These are phyloP conservation scores for Ogataea ramenticola DNA, from an alignment of 805 yeast species.

Conservation along the genomic window DNA sequence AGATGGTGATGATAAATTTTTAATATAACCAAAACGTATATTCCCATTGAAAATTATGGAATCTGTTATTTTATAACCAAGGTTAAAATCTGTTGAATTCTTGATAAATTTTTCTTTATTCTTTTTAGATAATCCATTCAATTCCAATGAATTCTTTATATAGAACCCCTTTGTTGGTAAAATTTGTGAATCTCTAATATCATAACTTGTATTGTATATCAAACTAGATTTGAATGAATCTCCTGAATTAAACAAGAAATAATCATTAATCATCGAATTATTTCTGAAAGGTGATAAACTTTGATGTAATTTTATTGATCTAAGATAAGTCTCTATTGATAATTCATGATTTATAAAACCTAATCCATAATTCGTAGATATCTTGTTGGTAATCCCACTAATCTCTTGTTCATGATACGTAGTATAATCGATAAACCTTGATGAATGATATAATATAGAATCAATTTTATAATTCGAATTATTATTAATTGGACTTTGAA, in stretches of 20 bases:
- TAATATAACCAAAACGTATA: constrained; percentile 21
- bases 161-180: constrained; percentile 37
- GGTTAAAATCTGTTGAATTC: constrained; percentile 17
- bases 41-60: constrained; percentile 15
- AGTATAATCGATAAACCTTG: constrained; percentile 41
- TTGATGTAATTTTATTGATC: constrained; percentile 26
- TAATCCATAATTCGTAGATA: constrained; percentile 27
- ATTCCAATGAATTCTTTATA: constrained; percentile 30
- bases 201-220: constrained; percentile 32
- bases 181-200: constrained; percentile 35
- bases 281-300: constrained; percentile 18
- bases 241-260: constrained; percentile 33
- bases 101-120: not conserved
- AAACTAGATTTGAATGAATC: constrained; percentile 37
- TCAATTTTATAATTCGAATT: constrained; percentile 34
- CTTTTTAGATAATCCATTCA: not conserved
- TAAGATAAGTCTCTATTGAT: constrained; percentile 34
- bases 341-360: constrained; percentile 40
- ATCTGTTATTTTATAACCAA: not conserved
- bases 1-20: not conserved
- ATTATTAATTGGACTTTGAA: constrained; percentile 37
- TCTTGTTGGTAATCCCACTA: constrained; percentile 35
- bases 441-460: constrained; percentile 32
- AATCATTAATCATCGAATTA: constrained; percentile 25
- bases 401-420: constrained; percentile 35